Evolutionary conservation across 2,329 filamentous ascomycete genomes (phyloP).

Genomic region (Aureobasidium sp.): DNA sequence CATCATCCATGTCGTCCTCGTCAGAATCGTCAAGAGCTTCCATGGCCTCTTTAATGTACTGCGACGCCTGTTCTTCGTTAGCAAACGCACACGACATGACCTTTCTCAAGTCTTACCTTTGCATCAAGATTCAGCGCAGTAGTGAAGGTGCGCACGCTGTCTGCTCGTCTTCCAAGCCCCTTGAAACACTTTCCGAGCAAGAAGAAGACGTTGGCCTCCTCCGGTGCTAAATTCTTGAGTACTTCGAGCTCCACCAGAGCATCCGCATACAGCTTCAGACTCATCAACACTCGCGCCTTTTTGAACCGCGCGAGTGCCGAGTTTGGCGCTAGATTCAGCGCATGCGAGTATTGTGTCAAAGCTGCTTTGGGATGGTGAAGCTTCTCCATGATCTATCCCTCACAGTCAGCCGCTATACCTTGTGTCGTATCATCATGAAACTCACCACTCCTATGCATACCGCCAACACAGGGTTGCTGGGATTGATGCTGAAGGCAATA

Average conservation of each 20-base stretch:
- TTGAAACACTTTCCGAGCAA: conserved; percentile 72
- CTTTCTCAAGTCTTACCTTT: conserved; percentile 58
- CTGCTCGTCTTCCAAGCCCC: conserved; percentile 52
- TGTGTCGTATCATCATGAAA: not conserved
- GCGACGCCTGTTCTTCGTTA: conserved; percentile 59
- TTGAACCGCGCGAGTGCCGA: conserved; percentile 84
- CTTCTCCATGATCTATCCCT: conserved; percentile 59
- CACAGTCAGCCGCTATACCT: not conserved
- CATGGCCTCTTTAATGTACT: conserved; percentile 94
- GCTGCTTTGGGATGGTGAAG: conserved; percentile 75
- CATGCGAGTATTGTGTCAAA: conserved; percentile 72
- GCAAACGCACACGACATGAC: conserved; percentile 17
- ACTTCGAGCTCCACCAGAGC: conserved; percentile 78
- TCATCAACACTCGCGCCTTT: conserved; percentile 81
- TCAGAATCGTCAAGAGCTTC: conserved; percentile 78
- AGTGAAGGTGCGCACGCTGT: conserved; percentile 89
- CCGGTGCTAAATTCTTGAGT: conserved; percentile 84
- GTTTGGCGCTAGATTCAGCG: conserved; percentile 72
- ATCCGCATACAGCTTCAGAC: conserved; percentile 59
- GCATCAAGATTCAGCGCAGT: conserved; percentile 93
- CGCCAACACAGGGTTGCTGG: conserved; percentile 84
- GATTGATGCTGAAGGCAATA: conserved; percentile 81
- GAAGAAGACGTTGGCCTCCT: conserved; percentile 95
- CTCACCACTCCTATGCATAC: conserved; percentile 82
- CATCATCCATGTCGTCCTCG: conserved; percentile 54